Conservation (phyloP, 148 eudicot genomes). For the Nyssa sinensis region DNA sequence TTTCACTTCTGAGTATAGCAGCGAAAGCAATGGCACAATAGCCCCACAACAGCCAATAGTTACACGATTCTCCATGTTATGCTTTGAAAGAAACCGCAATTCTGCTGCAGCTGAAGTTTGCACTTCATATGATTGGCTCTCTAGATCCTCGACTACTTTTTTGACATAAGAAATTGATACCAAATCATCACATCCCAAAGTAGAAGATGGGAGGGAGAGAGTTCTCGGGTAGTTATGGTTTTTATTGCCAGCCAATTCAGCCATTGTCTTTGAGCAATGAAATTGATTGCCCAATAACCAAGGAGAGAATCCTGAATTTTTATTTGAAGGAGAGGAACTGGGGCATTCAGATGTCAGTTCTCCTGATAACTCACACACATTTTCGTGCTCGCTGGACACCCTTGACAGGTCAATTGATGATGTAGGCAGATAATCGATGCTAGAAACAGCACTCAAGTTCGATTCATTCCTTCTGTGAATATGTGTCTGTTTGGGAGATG, state of each 20-base stretch:
- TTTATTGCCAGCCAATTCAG: slow-evolving; percentile 38
- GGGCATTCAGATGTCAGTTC: slow-evolving; percentile 38
- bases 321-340: slow-evolving; percentile 30
- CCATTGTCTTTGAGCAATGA: slow-evolving; percentile 45
- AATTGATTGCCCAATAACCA: slow-evolving; percentile 35
- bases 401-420: slow-evolving; percentile 42
- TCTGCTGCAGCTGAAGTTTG: slow-evolving; percentile 67
- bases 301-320: slow-evolving; percentile 22
- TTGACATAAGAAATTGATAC: slow-evolving; percentile 56
- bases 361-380: slow-evolving; percentile 32
- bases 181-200: slow-evolving; percentile 43
- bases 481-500: slow-evolving; percentile 63
- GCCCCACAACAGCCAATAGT: slow-evolving; percentile 69
- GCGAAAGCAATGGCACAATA: slow-evolving; percentile 57
- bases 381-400: slow-evolving; percentile 41
- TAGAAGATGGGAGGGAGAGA: slow-evolving; percentile 37
- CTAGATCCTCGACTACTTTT: slow-evolving; percentile 50
- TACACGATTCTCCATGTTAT: slow-evolving; percentile 68
- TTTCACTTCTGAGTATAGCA: slow-evolving; percentile 55
- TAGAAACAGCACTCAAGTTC: slow-evolving; percentile 62
- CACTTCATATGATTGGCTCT: slow-evolving; percentile 39
- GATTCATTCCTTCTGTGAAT: slow-evolving; percentile 84
- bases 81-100: slow-evolving; percentile 71
- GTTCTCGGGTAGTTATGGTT: slow-evolving; percentile 36
- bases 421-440: slow-evolving; percentile 50